Percentiles rank a stretch among this genome's conserved stretches.
Conservation (phyloP, 1,284 basidiomycete genomes). For the Trichosporon ovoides region DNA sequence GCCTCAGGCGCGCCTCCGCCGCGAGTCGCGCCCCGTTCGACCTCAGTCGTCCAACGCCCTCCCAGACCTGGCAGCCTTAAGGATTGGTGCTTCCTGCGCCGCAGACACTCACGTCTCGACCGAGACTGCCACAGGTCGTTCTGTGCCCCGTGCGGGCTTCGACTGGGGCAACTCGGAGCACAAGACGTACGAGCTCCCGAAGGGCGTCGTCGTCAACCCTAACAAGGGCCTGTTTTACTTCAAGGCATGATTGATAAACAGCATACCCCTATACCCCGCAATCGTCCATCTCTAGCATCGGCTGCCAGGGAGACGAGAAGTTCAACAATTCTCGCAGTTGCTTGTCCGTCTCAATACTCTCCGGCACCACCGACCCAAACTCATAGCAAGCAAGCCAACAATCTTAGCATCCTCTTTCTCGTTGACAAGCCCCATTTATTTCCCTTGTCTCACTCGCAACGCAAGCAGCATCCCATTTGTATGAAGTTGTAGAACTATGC, state of each 20-base stretch:
- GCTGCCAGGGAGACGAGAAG: neutral
- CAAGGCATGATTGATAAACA: constrained; percentile 16
- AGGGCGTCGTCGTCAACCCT: constrained; percentile 34
- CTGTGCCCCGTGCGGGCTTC: constrained; percentile 28
- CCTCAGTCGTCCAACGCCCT: constrained; percentile 10
- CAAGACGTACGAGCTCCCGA: constrained; percentile 41
- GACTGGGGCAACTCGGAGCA: constrained; percentile 33
- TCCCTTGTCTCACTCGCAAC: too few species aligned
- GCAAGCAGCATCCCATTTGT: too few species aligned
- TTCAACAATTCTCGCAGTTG: too few species aligned
- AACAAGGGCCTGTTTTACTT: constrained; percentile 46
- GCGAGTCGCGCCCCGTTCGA: neutral
- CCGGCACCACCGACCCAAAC: too few species aligned
- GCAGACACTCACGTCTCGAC: constrained; percentile 11
- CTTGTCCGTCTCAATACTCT: too few species aligned
- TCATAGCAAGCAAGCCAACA: too few species aligned
- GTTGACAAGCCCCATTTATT: too few species aligned
- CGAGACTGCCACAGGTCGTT: constrained; percentile 8
- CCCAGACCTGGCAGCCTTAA: constrained; percentile 22
- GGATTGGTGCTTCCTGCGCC: constrained; percentile 16
- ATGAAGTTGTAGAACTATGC: too few species aligned
- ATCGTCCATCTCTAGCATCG: neutral
- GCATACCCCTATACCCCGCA: neutral
- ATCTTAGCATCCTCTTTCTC: too few species aligned
- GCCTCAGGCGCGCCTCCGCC: constrained; percentile 8